Evolutionary conservation across 2,329 filamentous ascomycete genomes (phyloP).

Genomic region (Metarhizium robertsii): DNA sequence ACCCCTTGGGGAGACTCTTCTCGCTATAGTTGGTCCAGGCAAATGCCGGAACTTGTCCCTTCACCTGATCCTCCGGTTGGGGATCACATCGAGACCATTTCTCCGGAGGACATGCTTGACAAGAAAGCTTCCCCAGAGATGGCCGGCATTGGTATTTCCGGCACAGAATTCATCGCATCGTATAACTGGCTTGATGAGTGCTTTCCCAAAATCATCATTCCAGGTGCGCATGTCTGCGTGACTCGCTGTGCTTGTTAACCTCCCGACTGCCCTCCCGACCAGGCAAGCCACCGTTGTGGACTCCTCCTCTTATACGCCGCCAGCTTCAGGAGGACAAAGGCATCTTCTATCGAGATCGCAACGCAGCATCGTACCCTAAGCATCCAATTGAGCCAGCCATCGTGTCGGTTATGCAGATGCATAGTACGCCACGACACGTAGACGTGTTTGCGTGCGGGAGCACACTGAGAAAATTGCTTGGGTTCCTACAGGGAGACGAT

Average conservation of each 20-base stretch:
- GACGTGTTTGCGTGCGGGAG: conserved; percentile 48
- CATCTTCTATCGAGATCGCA: conserved; percentile 43
- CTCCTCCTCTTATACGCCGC: conserved; percentile 24
- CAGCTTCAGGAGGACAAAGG: conserved; percentile 35
- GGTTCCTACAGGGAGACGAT: conserved; percentile 36
- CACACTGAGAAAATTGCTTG: conserved; percentile 48
- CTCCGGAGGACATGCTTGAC: background rate
- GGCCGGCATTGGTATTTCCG: background rate
- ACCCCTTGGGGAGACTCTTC: background rate
- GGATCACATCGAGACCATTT: background rate
- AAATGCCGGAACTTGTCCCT: background rate
- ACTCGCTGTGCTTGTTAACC: background rate
- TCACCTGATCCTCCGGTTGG: background rate
- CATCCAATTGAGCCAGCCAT: conserved; percentile 44
- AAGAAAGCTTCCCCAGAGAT: background rate
- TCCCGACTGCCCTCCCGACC: background rate
- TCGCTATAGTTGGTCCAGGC: background rate
- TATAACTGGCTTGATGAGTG: conserved; percentile 26
- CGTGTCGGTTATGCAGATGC: conserved; percentile 24
- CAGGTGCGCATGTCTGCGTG: background rate
- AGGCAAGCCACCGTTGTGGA: conserved; percentile 44
- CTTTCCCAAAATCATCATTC: conserved; percentile 7
- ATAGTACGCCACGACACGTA: conserved; percentile 18
- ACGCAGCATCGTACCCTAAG: conserved; percentile 38
- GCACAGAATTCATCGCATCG: conserved; percentile 17